phyloP scores from a whole-genome alignment of 2,329 filamentous ascomycete species.

The Elsinoe batatas region DNA sequence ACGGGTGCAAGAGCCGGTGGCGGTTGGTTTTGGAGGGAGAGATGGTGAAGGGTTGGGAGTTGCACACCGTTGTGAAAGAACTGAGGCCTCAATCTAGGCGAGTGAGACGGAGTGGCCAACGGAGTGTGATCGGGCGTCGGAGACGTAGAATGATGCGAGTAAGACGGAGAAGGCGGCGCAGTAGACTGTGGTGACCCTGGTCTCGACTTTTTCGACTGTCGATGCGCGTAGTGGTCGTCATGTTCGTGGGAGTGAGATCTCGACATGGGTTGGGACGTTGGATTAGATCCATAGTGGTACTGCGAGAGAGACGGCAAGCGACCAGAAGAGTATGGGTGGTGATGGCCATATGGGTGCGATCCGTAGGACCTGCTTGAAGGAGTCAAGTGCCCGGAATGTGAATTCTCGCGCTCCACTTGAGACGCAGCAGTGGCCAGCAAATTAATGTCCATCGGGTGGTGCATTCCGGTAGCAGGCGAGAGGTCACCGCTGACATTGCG shows the following conservation, averaged over 20 bases:
- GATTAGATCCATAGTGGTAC: constrained; percentile 50
- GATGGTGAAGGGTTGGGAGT: constrained; percentile 72
- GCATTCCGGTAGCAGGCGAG: constrained; percentile 37
- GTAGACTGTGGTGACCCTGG: constrained; percentile 94
- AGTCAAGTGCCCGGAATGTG: constrained; percentile 32
- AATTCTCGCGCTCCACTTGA: constrained; percentile 54
- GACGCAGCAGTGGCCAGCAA: constrained; percentile 60
- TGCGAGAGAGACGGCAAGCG: constrained; percentile 68
- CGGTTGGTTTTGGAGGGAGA: constrained; percentile 51
- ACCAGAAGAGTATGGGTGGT: constrained; percentile 44
- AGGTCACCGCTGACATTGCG: constrained; percentile 42
- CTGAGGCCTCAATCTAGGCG: constrained; percentile 76
- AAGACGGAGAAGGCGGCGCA: constrained; percentile 88
- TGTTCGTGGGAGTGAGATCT: constrained; percentile 76
- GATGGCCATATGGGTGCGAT: constrained; percentile 32
- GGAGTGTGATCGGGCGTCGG: constrained; percentile 97
- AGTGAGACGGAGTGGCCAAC: constrained; percentile 91
- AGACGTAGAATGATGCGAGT: constrained; percentile 90
- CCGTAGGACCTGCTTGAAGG: constrained; percentile 22
- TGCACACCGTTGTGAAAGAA: constrained; percentile 60
- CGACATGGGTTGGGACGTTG: constrained; percentile 67
- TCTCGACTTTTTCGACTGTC: constrained; percentile 75
- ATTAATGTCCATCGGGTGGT: constrained; percentile 52
- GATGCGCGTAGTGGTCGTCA: constrained; percentile 67
- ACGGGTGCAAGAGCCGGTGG: constrained; percentile 58